Base-by-base conservation (phyloP, 2,329 filamentous ascomycete species). In the Penicillium verrucosum region DNA sequence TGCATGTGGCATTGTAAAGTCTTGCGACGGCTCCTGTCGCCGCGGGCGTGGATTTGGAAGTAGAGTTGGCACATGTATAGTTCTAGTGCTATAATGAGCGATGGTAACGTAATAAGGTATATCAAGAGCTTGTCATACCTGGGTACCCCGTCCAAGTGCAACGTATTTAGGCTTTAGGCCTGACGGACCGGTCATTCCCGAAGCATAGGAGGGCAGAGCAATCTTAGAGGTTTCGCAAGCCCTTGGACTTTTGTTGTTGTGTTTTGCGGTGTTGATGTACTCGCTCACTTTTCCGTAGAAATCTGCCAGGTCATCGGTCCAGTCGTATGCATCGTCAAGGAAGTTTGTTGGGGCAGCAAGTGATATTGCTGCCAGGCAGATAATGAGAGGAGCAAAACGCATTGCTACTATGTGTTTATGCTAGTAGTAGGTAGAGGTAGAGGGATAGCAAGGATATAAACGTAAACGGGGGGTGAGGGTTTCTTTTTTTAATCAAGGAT, bases 1-100 rank as follows among this genome's bases (percentile, higher is more conserved):
- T 75, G 76, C 93, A 97, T 65, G 86, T 89, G 57, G 87, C 89
- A 76, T 97, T 92, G 85, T 89, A 97, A 66, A 97, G 89, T 1
- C 85, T 87, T 53, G 93, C 93, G 0, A 90, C 70, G 52, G 93
- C 93, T 61, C 93, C 93, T 48, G 80, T 74, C 18, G 86, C 80
- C 10, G 78, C 80, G 14, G 93, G 92, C 0, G 76, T 77, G 0
- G 85, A 82, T 4, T 82, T 82, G 1, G 83, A 70, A 65, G 88
- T 83, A 60, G 75, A 75, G 52, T 81, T 77, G 57, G 83, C 79
- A 80, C 93, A 97, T 50, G 90, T 95, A 80, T 97, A 97, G 82
- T 97, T 97, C 78, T 97, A 87, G 41, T 36, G 16, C 6, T 10
- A 27, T 44, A 4, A 37, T 56, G 16, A 56, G 54, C 21, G n/a